Evolutionary conservation across 2,329 filamentous ascomycete genomes (phyloP).

Genomic region (Pseudogymnoascus verrucosus): DNA sequence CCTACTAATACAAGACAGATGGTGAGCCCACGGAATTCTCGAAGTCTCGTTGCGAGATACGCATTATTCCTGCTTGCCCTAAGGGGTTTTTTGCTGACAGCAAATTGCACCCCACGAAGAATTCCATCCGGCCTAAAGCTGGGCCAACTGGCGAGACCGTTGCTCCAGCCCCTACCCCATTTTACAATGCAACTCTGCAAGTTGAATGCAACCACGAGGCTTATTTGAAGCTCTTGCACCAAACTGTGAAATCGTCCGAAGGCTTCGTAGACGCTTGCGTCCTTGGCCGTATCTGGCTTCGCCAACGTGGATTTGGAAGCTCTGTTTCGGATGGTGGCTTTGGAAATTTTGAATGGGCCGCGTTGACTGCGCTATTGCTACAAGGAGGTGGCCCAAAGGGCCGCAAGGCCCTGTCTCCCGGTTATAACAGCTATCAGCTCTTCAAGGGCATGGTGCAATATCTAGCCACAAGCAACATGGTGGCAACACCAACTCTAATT

Average conservation of each 20-base stretch:
- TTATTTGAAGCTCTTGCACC: slow-evolving; percentile 69
- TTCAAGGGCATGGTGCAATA: slow-evolving; percentile 95
- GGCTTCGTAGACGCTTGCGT: slow-evolving; percentile 74
- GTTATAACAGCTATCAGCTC: slow-evolving; percentile 83
- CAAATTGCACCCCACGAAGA: slow-evolving; percentile 64
- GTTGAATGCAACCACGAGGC: slow-evolving; percentile 65
- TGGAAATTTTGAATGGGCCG: slow-evolving; percentile 84
- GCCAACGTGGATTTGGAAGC: slow-evolving; percentile 73
- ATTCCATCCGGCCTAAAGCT: slow-evolving; percentile 56
- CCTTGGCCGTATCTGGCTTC: slow-evolving; percentile 80
- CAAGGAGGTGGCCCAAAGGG: slow-evolving; percentile 68
- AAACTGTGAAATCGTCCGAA: slow-evolving; percentile 48
- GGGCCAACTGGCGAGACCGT: slow-evolving; percentile 35
- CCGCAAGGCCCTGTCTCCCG: slow-evolving; percentile 63
- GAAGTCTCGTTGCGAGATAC: slow-evolving; percentile 49
- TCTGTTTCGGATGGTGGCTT: slow-evolving; percentile 72
- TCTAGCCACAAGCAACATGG: slow-evolving; percentile 64
- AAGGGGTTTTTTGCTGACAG: slow-evolving; percentile 59
- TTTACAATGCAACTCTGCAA: slow-evolving; percentile 82
- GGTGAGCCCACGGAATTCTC: slow-evolving; percentile 25
- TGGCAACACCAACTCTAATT: slow-evolving; percentile 53
- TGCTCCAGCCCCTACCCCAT: slow-evolving; percentile 53
- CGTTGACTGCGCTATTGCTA: slow-evolving; percentile 71
- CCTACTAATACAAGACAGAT: not conserved
- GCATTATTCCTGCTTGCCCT: slow-evolving; percentile 68